phyloP scores from a whole-genome alignment of 2,329 filamentous ascomycete genomes.

The Plectosphaerella cucumerina region DNA sequence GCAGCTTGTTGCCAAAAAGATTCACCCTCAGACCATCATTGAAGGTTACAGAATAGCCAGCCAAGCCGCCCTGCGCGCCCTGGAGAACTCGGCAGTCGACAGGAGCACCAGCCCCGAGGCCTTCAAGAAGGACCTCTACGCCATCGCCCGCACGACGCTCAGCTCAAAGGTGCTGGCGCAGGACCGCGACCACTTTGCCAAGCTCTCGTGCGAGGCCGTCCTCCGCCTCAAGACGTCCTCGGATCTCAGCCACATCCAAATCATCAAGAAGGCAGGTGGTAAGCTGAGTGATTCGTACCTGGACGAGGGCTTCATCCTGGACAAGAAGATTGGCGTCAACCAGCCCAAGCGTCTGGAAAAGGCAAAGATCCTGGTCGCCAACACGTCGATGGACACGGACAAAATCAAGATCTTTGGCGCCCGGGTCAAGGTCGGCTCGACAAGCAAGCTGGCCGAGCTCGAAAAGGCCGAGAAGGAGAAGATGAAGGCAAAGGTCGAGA shows the following conservation, averaged over 20 bases:
- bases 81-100: constrained; percentile 82
- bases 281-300: constrained; percentile 97
- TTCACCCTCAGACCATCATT: constrained; percentile 98
- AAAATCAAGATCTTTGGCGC: constrained; percentile 99
- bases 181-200: constrained; percentile 86
- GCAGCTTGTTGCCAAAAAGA: constrained; percentile 96
- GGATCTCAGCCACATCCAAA: constrained; percentile 95
- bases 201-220: constrained; percentile 86
- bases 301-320: constrained; percentile 95
- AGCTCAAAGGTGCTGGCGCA: constrained; percentile 97
- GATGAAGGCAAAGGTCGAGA: constrained; percentile 99
- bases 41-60: constrained; percentile 98
- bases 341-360: constrained; percentile 97
- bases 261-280: constrained; percentile 98
- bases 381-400: constrained; percentile 99
- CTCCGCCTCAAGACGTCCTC: constrained; percentile 84
- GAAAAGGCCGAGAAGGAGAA: constrained; percentile 98
- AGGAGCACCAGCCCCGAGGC: constrained; percentile 78
- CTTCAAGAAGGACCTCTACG: constrained; percentile 84
- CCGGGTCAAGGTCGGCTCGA: constrained; percentile 92
- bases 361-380: constrained; percentile 95
- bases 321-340: constrained; percentile 99
- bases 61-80: constrained; percentile 75
- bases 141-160: constrained; percentile 90
- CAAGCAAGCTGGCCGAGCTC: constrained; percentile 93